Conservation (phyloP, 2,329 filamentous ascomycete genomes). For the Colletotrichum chrysophilum region DNA sequence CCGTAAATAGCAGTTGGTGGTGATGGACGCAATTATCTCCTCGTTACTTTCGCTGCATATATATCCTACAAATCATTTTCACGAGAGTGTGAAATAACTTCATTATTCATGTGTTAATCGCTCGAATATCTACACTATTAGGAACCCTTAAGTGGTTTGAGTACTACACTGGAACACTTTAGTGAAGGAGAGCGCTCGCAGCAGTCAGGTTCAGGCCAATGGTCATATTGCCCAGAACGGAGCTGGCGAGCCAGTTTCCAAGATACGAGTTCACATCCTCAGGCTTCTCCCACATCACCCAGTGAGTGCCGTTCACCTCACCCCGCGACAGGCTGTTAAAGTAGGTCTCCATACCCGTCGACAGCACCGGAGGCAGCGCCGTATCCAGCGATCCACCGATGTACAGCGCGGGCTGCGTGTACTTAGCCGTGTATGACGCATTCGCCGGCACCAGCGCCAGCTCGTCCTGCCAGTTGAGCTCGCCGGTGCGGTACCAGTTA, state of each 20-base stretch:
- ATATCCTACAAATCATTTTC: neutral
- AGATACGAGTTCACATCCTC: constrained; percentile 61
- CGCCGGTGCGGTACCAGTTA: constrained; percentile 84
- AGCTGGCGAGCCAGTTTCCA: constrained; percentile 1
- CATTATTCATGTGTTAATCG: neutral
- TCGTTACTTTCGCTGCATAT: neutral
- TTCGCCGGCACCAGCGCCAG: constrained; percentile 45
- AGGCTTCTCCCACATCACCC: constrained; percentile 75
- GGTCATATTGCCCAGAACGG: neutral
- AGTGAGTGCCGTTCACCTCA: constrained; percentile 71
- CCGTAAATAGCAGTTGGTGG: neutral
- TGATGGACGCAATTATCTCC: neutral
- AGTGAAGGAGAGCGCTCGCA: neutral
- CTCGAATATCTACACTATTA: neutral
- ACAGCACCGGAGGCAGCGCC: constrained; percentile 71
- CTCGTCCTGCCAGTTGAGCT: constrained; percentile 81
- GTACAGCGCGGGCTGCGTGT: constrained; percentile 68
- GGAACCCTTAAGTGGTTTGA: neutral
- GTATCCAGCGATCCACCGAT: constrained; percentile 70
- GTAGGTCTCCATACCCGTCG: constrained; percentile 67
- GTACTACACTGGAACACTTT: neutral
- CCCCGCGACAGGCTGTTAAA: constrained; percentile 65
- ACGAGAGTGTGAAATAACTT: neutral
- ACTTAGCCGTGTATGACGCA: constrained; percentile 53
- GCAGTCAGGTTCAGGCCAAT: neutral